phyloP scores from a whole-genome alignment of 352 stramenopile genomes.

The Phytophthora uliginosa region DNA sequence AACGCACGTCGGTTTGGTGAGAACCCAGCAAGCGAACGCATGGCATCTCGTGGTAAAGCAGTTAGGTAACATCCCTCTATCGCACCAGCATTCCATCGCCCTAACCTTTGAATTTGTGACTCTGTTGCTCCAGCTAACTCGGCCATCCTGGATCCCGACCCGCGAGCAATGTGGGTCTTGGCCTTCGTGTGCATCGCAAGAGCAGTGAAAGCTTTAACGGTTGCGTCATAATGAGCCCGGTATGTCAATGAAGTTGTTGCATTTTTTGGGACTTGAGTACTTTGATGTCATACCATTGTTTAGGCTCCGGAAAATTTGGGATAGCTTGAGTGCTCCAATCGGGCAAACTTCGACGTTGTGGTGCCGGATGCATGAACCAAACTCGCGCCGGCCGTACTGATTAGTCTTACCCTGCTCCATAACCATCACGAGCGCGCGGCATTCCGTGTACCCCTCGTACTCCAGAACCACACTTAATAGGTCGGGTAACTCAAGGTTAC shows the following conservation, averaged over 20 bases:
- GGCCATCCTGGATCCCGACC: background rate
- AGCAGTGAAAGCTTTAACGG: background rate
- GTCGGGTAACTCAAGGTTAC: background rate
- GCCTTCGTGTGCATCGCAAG: background rate
- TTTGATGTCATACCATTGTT: background rate
- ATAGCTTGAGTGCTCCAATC: constrained; percentile 6
- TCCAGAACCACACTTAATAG: background rate
- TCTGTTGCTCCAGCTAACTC: background rate
- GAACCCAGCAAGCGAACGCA: background rate
- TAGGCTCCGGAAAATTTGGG: background rate
- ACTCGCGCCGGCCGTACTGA: background rate
- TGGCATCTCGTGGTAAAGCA: background rate
- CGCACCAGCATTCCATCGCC: background rate
- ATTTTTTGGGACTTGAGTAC: background rate
- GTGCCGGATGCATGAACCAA: constrained; percentile 2
- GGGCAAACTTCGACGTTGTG: constrained; percentile 4
- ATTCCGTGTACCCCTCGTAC: background rate
- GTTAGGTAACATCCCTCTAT: background rate
- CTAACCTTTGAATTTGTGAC: background rate
- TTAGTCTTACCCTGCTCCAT: background rate
- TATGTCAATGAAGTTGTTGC: constrained; percentile 1
- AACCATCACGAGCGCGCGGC: background rate
- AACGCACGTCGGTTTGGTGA: background rate
- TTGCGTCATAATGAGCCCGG: background rate
- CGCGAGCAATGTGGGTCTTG: background rate